These are phyloP conservation scores for Saccharomycopsis javanensis DNA, from an alignment of 805 yeast species.

Conservation along the genomic window DNA sequence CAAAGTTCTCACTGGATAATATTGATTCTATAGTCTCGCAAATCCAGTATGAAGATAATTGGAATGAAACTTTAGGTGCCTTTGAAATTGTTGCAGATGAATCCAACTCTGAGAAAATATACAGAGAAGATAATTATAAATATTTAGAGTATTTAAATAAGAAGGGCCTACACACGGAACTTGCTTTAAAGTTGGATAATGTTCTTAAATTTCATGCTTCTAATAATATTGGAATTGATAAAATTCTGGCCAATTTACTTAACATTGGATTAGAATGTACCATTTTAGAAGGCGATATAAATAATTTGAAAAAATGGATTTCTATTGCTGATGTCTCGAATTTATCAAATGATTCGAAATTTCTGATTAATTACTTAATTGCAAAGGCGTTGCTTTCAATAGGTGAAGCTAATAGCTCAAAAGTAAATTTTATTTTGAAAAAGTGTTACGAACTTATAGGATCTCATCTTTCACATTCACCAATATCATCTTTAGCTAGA, in stretches of 20 bases:
- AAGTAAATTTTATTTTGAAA: constrained; percentile 33
- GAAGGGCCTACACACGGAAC: constrained; percentile 65
- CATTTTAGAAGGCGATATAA: constrained; percentile 48
- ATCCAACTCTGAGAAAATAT: constrained; percentile 19
- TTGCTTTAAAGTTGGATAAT: constrained; percentile 36
- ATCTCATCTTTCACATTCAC: constrained; percentile 27
- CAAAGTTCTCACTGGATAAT: constrained; percentile 58
- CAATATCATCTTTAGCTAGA: constrained; percentile 42
- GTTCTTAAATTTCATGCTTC: background rate
- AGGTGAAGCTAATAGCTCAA: constrained; percentile 24
- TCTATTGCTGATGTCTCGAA: constrained; percentile 35
- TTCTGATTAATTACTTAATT: constrained; percentile 49
- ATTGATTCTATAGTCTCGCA: constrained; percentile 70
- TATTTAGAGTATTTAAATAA: constrained; percentile 62
- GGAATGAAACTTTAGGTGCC: constrained; percentile 83
- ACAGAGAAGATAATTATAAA: constrained; percentile 32
- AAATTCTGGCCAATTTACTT: constrained; percentile 47
- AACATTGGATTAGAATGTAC: constrained; percentile 69
- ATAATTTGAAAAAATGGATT: constrained; percentile 50
- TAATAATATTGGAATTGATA: background rate
- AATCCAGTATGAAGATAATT: constrained; percentile 74
- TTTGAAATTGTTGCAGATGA: constrained; percentile 52
- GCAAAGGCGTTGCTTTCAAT: constrained; percentile 54
- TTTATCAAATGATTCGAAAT: constrained; percentile 40
- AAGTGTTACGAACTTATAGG: constrained; percentile 52